Percentiles rank a stretch among this genome's conserved stretches.
Evolutionary conservation across 1,284 basidiomycete species (phyloP).

Genomic region (Polyporus tsugae): DNA sequence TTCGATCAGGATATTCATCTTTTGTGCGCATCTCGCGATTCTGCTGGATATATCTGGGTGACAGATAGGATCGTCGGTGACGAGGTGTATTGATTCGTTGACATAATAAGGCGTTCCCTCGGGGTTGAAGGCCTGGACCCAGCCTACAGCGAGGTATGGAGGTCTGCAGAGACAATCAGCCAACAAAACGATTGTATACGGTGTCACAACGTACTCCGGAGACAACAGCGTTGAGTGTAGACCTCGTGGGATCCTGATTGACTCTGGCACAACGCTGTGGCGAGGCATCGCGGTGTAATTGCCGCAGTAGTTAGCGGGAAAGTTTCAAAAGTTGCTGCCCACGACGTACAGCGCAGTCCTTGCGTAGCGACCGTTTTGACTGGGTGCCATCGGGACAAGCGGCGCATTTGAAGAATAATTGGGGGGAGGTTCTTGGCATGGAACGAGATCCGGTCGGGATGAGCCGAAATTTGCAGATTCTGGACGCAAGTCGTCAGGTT

Average conservation of each 20-base stretch:
- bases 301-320: not conserved
- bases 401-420: slow-evolving; percentile 11
- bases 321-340: not conserved
- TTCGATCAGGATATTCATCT: slow-evolving; percentile 7
- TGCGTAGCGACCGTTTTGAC: slow-evolving; percentile 32
- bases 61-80: slow-evolving; percentile 36
- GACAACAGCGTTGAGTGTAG: slow-evolving; percentile 15
- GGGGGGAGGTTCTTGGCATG: slow-evolving; percentile 8
- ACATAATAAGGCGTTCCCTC: slow-evolving; percentile 40
- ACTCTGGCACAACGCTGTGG: slow-evolving; percentile 18
- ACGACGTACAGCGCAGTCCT: slow-evolving; percentile 18
- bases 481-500: not conserved
- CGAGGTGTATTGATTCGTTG: slow-evolving; percentile 26
- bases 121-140: slow-evolving; percentile 35
- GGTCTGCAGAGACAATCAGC: slow-evolving; percentile 7
- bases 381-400: slow-evolving; percentile 24
- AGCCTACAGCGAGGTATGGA: slow-evolving; percentile 28
- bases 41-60: slow-evolving; percentile 9
- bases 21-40: slow-evolving; percentile 20
- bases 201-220: slow-evolving; percentile 11
- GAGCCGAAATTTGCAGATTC: not conserved
- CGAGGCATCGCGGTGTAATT: too few relatives aligned
- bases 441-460: not conserved
- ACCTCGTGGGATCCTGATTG: slow-evolving; percentile 20
- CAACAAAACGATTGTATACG: not conserved